Evolutionary conservation across 495 filamentous ascomycete genomes (phyloP).

Genomic region (Neurospora tetraspora): DNA sequence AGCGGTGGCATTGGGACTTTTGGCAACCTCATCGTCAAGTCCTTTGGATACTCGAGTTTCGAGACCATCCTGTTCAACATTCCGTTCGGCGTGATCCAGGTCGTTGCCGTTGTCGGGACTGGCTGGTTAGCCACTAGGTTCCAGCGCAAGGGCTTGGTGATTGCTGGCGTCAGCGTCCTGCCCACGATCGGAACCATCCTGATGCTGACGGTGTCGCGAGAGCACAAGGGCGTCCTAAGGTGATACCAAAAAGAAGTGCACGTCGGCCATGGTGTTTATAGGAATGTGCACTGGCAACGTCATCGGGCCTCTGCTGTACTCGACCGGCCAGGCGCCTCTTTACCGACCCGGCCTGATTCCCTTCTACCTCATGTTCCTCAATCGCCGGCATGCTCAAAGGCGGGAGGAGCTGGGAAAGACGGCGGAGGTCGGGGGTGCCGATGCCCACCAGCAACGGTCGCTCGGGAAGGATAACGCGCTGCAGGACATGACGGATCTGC

Average conservation of each 20-base stretch:
- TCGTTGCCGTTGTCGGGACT: conserved; percentile 32
- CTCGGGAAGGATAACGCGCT: conserved; percentile 37
- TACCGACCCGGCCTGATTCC: conserved; percentile 47
- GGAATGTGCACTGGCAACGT: conserved; percentile 55
- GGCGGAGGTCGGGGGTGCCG: conserved; percentile 27
- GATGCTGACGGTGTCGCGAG: conserved; percentile 46
- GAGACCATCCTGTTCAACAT: conserved; percentile 57
- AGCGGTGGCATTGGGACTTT: conserved; percentile 52
- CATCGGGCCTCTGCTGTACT: conserved; percentile 51
- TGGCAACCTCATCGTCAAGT: conserved; percentile 52
- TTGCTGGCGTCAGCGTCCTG: conserved; percentile 44
- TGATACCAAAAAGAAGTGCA: conserved; percentile 59
- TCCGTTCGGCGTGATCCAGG: conserved; percentile 47
- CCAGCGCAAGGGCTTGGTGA: conserved; percentile 46
- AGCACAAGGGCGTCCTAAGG: conserved; percentile 37
- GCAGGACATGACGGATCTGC: conserved; percentile 43
- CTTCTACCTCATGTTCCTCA: conserved; percentile 39
- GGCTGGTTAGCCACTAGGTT: conserved; percentile 37
- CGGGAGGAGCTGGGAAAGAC: conserved; percentile 35
- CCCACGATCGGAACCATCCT: conserved; percentile 41
- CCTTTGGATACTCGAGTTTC: conserved; percentile 51
- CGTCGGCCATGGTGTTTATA: conserved; percentile 49
- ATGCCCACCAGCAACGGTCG: too few species aligned
- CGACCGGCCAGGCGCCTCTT: conserved; percentile 47
- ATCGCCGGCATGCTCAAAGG: conserved; percentile 34